A percentile compares a stretch with the other conserved stretches of the same genome.
Conservation (phyloP, 352 stramenopile species). For the Globisporangium splendens region DNA sequence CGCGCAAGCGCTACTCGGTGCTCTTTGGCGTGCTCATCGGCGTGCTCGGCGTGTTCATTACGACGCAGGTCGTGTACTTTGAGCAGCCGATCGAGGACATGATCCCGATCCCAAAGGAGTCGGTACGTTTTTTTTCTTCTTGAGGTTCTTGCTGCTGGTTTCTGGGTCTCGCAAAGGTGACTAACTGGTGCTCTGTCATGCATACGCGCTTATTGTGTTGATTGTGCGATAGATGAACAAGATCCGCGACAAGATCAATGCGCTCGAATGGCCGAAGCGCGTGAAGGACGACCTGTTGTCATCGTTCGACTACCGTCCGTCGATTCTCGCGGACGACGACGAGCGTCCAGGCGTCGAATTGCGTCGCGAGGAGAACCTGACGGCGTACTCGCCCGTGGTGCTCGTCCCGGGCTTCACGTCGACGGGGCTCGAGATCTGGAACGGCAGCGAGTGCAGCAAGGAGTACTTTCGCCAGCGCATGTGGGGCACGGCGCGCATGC, state of each 20-base stretch:
- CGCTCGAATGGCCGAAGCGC: slow-evolving; percentile 63
- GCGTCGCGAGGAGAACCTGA: slow-evolving; percentile 41
- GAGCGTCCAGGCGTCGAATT: slow-evolving; percentile 50
- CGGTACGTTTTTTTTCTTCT: slow-evolving; percentile 9
- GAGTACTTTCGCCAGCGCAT: slow-evolving; percentile 91
- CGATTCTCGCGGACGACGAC: slow-evolving; percentile 28
- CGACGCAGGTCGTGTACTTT: slow-evolving; percentile 42
- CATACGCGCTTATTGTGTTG: too few species aligned
- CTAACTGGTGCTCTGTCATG: background rate
- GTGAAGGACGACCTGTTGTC: slow-evolving; percentile 51
- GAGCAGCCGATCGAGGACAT: slow-evolving; percentile 42
- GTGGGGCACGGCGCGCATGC: slow-evolving; percentile 89
- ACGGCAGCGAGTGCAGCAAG: slow-evolving; percentile 83
- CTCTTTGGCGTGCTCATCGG: slow-evolving; percentile 53
- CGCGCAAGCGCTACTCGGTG: slow-evolving; percentile 71
- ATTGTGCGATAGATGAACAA: slow-evolving; percentile 45
- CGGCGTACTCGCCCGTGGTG: slow-evolving; percentile 75
- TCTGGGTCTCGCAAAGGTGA: too few species aligned
- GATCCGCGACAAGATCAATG: slow-evolving; percentile 59
- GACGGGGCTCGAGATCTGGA: slow-evolving; percentile 94
- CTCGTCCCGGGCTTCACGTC: slow-evolving; percentile 93
- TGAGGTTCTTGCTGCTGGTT: background rate
- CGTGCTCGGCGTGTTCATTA: slow-evolving; percentile 39
- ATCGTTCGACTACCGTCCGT: slow-evolving; percentile 50
- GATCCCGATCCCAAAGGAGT: slow-evolving; percentile 32